Evolutionary conservation across 192 early-diverging fungal genomes (phyloP).

Genomic region (Gaertneriomyces sp.): DNA sequence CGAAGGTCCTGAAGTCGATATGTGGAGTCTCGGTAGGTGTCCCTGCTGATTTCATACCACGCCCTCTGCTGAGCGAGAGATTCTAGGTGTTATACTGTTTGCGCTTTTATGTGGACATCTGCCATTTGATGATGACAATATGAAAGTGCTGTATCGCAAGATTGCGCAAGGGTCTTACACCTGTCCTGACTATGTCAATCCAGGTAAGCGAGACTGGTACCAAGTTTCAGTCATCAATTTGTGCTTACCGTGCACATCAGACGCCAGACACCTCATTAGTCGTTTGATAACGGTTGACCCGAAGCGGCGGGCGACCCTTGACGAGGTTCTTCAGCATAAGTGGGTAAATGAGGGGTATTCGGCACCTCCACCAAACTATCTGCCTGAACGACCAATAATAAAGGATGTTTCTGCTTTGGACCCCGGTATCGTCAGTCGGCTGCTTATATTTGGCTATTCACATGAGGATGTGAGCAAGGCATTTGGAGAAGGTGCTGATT

Average conservation of each 20-base stretch:
- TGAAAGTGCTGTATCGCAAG: slow-evolving; percentile 80
- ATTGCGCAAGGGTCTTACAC: slow-evolving; percentile 67
- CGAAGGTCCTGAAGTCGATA: slow-evolving; percentile 82
- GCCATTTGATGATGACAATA: slow-evolving; percentile 81
- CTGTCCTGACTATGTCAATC: slow-evolving; percentile 56
- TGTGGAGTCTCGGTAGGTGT: slow-evolving; percentile 68
- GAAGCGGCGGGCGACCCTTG: slow-evolving; percentile 60
- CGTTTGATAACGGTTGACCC: slow-evolving; percentile 74
- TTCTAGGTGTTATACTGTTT: slow-evolving; percentile 75
- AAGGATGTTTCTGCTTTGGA: slow-evolving; percentile 17
- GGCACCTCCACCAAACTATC: slow-evolving; percentile 58
- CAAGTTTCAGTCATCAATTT: slow-evolving; percentile 55
- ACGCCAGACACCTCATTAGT: slow-evolving; percentile 56
- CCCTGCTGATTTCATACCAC: not conserved
- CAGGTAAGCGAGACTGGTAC: slow-evolving; percentile 25
- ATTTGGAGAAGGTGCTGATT: slow-evolving; percentile 31
- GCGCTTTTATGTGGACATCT: slow-evolving; percentile 80
- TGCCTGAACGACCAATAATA: slow-evolving; percentile 49
- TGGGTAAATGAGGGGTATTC: slow-evolving; percentile 79
- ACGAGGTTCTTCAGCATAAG: slow-evolving; percentile 65
- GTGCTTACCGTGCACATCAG: slow-evolving; percentile 20
- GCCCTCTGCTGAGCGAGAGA: not conserved
- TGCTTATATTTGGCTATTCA: slow-evolving; percentile 48
- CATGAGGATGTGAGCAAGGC: slow-evolving; percentile 37
- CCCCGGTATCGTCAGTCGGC: slow-evolving; percentile 41